Conservation (phyloP, 2,329 filamentous ascomycete genomes). For the Neonectria ditissima region DNA sequence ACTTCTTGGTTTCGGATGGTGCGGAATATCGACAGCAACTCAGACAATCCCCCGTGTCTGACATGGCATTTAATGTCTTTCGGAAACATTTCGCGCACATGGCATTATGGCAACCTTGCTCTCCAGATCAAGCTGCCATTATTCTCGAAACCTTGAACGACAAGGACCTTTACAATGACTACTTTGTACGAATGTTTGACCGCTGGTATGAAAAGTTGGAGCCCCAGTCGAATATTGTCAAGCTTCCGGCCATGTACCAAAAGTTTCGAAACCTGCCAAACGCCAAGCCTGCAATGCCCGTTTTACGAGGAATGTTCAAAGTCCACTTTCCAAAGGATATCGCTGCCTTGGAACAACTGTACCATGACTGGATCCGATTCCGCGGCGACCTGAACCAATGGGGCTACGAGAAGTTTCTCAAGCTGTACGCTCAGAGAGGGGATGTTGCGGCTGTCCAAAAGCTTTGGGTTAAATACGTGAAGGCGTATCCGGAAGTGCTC, state of each 20-base stretch:
- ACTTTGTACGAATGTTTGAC: slow-evolving; percentile 52
- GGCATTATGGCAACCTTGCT: slow-evolving; percentile 50
- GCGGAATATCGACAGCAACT: slow-evolving; percentile 39
- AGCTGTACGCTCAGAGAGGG: slow-evolving; percentile 61
- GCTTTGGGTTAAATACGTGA: slow-evolving; percentile 59
- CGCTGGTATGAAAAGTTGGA: slow-evolving; percentile 46
- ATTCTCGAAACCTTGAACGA: slow-evolving; percentile 58
- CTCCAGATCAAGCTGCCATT: slow-evolving; percentile 48
- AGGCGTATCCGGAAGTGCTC: slow-evolving; percentile 51
- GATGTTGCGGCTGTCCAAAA: slow-evolving; percentile 59
- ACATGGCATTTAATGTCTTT: slow-evolving; percentile 43
- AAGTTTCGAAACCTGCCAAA: slow-evolving; percentile 58
- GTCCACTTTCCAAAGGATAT: slow-evolving; percentile 53
- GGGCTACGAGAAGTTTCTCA: slow-evolving; percentile 62
- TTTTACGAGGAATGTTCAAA: slow-evolving; percentile 61
- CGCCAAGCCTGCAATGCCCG: slow-evolving; percentile 50
- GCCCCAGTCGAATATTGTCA: slow-evolving; percentile 43
- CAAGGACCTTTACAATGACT: slow-evolving; percentile 56
- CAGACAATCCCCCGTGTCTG: slow-evolving; percentile 37
- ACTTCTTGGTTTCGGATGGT: slow-evolving; percentile 46
- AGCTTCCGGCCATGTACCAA: slow-evolving; percentile 58
- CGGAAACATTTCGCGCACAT: slow-evolving; percentile 48
- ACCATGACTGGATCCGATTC: slow-evolving; percentile 61
- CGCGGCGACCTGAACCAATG: slow-evolving; percentile 55
- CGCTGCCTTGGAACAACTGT: slow-evolving; percentile 59